Conservation (phyloP, 345 rosid genomes). For the Lumnitzera racemosa region DNA sequence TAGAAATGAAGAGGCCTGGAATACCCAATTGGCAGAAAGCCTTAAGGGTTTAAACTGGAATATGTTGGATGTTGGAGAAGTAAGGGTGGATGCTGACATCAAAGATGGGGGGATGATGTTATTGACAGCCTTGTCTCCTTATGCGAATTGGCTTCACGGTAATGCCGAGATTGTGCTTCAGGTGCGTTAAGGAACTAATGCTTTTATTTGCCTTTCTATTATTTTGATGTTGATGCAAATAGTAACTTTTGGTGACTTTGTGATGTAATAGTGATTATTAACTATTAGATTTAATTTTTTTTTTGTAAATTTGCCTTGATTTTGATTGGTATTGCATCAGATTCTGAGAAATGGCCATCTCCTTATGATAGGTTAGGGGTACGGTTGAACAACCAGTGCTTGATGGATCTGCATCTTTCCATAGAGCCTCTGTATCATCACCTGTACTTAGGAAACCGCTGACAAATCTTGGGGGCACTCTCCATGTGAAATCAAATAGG, state of each 20-base stretch:
- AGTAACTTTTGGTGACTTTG: no score
- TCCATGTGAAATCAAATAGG: conserved; percentile 84
- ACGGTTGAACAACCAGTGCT: conserved; percentile 90
- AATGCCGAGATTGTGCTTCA: conserved; percentile 89
- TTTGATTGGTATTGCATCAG: conserved; percentile 3
- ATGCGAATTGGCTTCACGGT: conserved; percentile 89
- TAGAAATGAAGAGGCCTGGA: conserved; percentile 82
- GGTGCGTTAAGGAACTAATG: conserved; percentile 27
- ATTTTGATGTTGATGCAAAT: background rate
- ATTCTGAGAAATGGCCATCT: conserved; percentile 4
- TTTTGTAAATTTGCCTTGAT: background rate
- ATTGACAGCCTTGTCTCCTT: conserved; percentile 86
- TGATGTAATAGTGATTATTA: no score
- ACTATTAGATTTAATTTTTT: no score
- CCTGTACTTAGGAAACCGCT: conserved; percentile 85
- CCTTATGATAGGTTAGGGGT: conserved; percentile 68
- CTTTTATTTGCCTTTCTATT: background rate
- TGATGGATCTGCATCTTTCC: conserved; percentile 88
- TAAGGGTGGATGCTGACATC: conserved; percentile 85
- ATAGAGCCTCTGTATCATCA: conserved; percentile 83
- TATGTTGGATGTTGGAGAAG: conserved; percentile 90
- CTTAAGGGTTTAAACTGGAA: conserved; percentile 89
- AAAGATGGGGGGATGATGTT: conserved; percentile 99
- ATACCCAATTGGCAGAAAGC: conserved; percentile 77
- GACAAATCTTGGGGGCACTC: conserved; percentile 82